Evolutionary conservation across 108 stramenopile species (phyloP), one percentile per base, ranked within the genome.

Genomic region (Craspedostauros australis): DNA sequence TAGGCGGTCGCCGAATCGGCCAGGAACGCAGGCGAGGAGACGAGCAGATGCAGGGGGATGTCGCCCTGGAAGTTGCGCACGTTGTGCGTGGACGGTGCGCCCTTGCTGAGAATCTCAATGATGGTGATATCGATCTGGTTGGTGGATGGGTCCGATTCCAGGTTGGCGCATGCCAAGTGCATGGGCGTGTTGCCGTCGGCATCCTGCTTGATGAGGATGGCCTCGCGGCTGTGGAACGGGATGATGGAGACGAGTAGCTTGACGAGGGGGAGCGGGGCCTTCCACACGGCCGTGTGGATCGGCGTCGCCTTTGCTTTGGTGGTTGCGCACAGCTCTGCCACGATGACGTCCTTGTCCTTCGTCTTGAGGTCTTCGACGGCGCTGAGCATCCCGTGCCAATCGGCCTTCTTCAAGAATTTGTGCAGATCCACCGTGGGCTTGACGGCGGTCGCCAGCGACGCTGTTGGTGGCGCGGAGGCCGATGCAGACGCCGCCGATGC

Each of bases 31-130:
- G 60, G 69, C 37, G 72, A 73, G 5, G 74, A 44, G 18, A 84
- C 62, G 26, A 80, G 36, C 46, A 77, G 49, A 39, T 69, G 64
- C 38, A 84, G 38, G 2, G 79, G 79, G 3, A 76, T 72, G 38
- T 84, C 79, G 5, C 83, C 83, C 27, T 70, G 48, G 2, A 42
- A 41, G 48, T 84, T 84, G 15, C 52, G 68, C 30, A 70, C 48
- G 27, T 64, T 47, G 48, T 75, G 66, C 9, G 66, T 58, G 23
- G 57, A 55, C 2, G 64, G 76, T 1, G 62, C 76, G 7, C 53
- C 57, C 32, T 64, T 48, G 22, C 56, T 36, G 26, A 80, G 47
- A 24, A 57, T 66, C 39, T 75, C 50, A 16, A 79, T 32, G 7
- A 77, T 44, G 37, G 39, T 39, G 14, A 46, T 29, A 18, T 63